Base-by-base conservation (phyloP, 495 filamentous ascomycete species). In the Platismatia glauca region DNA sequence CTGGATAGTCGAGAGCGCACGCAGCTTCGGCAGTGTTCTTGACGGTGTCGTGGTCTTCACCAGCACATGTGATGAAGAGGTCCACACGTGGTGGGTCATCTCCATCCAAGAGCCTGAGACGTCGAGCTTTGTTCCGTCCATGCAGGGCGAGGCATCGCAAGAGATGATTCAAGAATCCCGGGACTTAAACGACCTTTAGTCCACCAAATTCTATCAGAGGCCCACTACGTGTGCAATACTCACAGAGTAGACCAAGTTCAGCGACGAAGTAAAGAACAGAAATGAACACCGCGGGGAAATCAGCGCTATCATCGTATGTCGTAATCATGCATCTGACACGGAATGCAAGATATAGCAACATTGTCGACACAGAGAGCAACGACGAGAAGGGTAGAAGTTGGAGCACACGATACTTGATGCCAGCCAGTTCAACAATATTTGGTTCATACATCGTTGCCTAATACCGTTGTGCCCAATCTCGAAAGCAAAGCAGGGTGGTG, bases 21-120 rank as follows among this genome's bases (percentile, higher is more conserved):
- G 81, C 77, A 15, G 77, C 81, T 44, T 75, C 70, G 6, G 76
- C 71, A 1, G 81, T 84, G 65, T 83, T 79, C 0, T 82, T 60
- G 18, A 83, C 73, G 3, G 83, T 69, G 16, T 80, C 81, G 22
- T 81, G 69, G 0, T 77, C 76, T 63, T 83, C 82, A 34, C 75
- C 73, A 59, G 77, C 79, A 62, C 75, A 81, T 4, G 79, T 76
- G 48, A 83, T 72, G 29, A 82, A 73, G 1, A 81, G 72, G 56
- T 84, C 81, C 38, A 83, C 75, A 44, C 43, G 38, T 22, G 60
- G 60, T 4, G 55, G 12, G n/a, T 62, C 27, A 15, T 62, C 34
- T 41, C 56, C 18, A 31, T 57, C 60, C 52, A 46, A 33, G 16
- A 62, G 53, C 3, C 60, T 50, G 31, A 62, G 60, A 39, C 43